Evolutionary conservation across 805 yeast species (phyloP), one percentile per base, ranked within the genome.

Genomic region (Cyberlindnera xylosilytica): DNA sequence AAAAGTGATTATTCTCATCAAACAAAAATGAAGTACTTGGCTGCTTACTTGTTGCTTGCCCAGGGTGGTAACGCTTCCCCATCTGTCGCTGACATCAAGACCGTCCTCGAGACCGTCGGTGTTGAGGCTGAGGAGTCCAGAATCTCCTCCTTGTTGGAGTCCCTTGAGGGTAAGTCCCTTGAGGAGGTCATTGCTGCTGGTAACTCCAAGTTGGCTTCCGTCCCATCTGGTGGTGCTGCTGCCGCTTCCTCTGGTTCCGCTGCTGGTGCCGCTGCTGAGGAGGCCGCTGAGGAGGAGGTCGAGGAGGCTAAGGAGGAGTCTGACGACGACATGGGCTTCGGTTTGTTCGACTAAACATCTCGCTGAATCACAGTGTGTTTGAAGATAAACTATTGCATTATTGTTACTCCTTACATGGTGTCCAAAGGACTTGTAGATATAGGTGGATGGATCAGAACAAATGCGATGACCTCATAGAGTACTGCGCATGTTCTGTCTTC

Each of bases 291-390:
- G 54, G 83, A 71, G 58, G 87, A 67, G 54, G 78, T 61, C 52
- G 51, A 60, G 51, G 81, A 68, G 62, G 74, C 68, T 53, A 72
- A 73, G 56, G 87, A 81, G 68, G 85, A 77, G 68, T 78, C 82
- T 54, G 88, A 81, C 66, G 87, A 81, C 62, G 93, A 83, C 73
- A 83, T 85, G 91, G 91, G 91, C 61, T 81, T 85, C 83, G 91
- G 91, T 75, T 79, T 85, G 74, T 85, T 85, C 78, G 95, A 84
- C 74, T 85, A 85, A 74, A 22, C 34, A 15, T 18, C n/a, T 31
- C 36, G 38, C 20, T 38, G 7, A 24, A 20, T 12, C 34, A 34
- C 19, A 37, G 18, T 18, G 38, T 20, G 20, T 28, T 32, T 42
- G 8, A 28, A 28, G 27, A 30, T 28, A 35, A 18, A 34, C 34